phyloP scores from a whole-genome alignment of 2,329 filamentous ascomycete species.

The Aspergillus intermedius region DNA sequence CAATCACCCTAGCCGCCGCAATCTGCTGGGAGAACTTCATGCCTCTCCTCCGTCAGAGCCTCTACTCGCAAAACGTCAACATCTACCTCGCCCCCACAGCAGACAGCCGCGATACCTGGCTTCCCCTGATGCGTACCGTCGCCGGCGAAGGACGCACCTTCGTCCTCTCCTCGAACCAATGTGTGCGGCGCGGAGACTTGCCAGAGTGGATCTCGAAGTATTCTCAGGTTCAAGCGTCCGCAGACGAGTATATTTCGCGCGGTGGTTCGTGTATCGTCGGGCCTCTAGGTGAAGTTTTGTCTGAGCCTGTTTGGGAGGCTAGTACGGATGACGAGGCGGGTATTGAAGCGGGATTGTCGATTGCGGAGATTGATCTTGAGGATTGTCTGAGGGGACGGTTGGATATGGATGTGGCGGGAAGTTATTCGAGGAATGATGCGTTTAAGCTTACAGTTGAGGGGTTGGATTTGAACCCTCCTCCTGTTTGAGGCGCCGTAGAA shows the following conservation, averaged over 20 bases:
- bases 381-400: slow-evolving; percentile 76
- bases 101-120: slow-evolving; percentile 76
- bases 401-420: slow-evolving; percentile 78
- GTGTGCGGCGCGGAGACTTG: slow-evolving; percentile 54
- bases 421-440: slow-evolving; percentile 69
- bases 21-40: slow-evolving; percentile 99
- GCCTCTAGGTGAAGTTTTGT: slow-evolving; percentile 71
- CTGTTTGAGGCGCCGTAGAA: slow-evolving; percentile 24
- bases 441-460: slow-evolving; percentile 57
- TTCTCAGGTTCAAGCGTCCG: not conserved
- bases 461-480: slow-evolving; percentile 54
- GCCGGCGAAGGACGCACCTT: slow-evolving; percentile 77
- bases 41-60: slow-evolving; percentile 73
- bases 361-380: slow-evolving; percentile 74
- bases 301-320: slow-evolving; percentile 73
- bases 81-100: slow-evolving; percentile 87
- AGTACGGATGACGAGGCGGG: slow-evolving; percentile 30
- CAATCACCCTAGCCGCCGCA: slow-evolving; percentile 73
- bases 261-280: slow-evolving; percentile 79
- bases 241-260: slow-evolving; percentile 51
- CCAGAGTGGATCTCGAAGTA: slow-evolving; percentile 49
- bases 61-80: slow-evolving; percentile 89
- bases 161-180: slow-evolving; percentile 81
- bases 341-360: slow-evolving; percentile 49
- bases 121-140: slow-evolving; percentile 72